Percentiles rank a stretch among this genome's conserved stretches.
Conservation (phyloP, 257 asterid genomes). For the Anisodus acutangulus region DNA sequence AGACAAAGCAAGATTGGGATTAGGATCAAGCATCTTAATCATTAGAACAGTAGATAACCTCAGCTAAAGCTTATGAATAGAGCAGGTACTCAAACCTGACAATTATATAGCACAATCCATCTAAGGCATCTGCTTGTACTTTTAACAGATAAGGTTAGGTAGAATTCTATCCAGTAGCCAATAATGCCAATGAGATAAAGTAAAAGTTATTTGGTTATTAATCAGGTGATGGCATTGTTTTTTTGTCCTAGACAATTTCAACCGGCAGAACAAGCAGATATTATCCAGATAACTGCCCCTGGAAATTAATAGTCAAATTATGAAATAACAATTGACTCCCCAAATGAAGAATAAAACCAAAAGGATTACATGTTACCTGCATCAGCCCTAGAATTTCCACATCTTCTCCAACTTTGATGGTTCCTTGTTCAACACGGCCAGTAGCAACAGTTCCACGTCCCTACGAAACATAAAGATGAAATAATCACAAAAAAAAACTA, state of each 20-base stretch:
- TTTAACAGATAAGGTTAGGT: neutral
- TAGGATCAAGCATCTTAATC: neutral
- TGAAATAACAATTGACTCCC: neutral
- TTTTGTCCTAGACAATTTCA: neutral
- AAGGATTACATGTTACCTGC: conserved; percentile 51
- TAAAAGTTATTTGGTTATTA: neutral
- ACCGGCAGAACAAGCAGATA: neutral
- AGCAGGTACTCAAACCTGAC: neutral
- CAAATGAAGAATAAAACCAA: neutral
- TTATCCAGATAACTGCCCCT: neutral
- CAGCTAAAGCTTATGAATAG: neutral
- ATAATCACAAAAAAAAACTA: neutral
- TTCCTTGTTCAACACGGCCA: conserved; percentile 97
- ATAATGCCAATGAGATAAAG: neutral
- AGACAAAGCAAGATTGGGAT: no score
- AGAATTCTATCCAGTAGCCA: conserved; percentile 17
- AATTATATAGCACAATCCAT: neutral
- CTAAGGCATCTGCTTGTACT: neutral
- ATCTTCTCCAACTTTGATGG: conserved; percentile 92
- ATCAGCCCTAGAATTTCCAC: conserved; percentile 89
- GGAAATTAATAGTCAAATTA: neutral
- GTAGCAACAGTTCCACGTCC: conserved; percentile 99
- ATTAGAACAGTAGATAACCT: neutral
- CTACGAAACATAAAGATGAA: conserved; percentile 42
- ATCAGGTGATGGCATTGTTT: neutral